phyloP scores from a whole-genome alignment of 768 basidiomycete species.

The Agrocybe pediades region DNA sequence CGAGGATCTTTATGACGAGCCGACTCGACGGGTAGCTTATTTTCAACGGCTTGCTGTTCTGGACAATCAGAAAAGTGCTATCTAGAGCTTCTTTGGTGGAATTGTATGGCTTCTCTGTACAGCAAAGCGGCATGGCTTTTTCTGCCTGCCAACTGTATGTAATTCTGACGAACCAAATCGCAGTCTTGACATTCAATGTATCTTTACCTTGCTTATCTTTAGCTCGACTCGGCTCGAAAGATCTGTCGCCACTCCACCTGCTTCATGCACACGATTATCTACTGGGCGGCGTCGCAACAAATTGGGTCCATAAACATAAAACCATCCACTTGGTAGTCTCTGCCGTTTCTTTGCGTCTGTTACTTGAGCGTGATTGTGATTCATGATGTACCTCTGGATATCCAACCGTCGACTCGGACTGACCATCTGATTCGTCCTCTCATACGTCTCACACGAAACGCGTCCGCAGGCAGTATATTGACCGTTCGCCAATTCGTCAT shows the following conservation, averaged over 20 bases:
- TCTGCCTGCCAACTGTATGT: constrained; percentile 20
- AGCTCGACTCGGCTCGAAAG: constrained; percentile 1
- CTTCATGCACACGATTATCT: neutral
- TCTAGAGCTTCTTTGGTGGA: constrained; percentile 5
- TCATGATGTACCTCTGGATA: neutral
- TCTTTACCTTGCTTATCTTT: neutral
- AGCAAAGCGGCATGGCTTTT: constrained; percentile 15
- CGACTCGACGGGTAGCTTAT: neutral
- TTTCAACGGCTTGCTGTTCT: constrained; percentile 9
- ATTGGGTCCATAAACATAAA: neutral
- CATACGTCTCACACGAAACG: neutral
- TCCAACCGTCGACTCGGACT: neutral
- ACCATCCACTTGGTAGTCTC: too few species aligned
- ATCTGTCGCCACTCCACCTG: neutral
- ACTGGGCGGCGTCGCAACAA: constrained; percentile 4
- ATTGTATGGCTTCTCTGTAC: constrained; percentile 17
- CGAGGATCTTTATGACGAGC: constrained; percentile 15
- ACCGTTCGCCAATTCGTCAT: constrained; percentile 6
- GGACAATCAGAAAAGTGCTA: constrained; percentile 5
- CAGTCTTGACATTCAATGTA: neutral
- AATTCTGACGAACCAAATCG: constrained; percentile 4
- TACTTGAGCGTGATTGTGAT: neutral
- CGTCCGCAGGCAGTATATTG: neutral
- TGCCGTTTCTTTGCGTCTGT: neutral
- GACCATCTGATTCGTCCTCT: neutral